Conservation (phyloP, 768 basidiomycete genomes). For the Holtermannia corniformis region DNA sequence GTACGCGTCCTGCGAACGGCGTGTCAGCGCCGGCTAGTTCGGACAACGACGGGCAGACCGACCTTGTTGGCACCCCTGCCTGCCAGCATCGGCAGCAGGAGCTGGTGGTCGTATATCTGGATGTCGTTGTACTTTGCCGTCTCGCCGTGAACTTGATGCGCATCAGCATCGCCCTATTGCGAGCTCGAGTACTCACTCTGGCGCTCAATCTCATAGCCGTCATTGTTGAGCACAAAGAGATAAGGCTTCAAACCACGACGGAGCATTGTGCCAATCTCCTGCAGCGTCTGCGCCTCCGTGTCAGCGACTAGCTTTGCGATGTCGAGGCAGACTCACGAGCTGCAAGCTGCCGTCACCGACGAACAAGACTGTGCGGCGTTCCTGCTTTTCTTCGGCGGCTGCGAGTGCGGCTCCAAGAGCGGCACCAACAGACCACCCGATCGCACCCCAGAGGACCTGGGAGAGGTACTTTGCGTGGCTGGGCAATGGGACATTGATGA, state of each 20-base stretch:
- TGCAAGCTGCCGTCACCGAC: conserved; percentile 48
- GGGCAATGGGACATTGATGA: conserved; percentile 70
- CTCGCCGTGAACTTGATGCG: conserved; percentile 36
- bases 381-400: conserved; percentile 53
- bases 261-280: conserved; percentile 69
- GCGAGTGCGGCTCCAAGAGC: conserved; percentile 73
- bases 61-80: conserved; percentile 28
- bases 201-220: conserved; percentile 74
- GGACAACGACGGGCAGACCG: conserved; percentile 17
- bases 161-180: neutral
- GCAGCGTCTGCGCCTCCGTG: conserved; percentile 51
- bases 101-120: conserved; percentile 53
- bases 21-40: conserved; percentile 21
- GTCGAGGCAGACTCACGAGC: conserved; percentile 19
- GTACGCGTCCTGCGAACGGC: conserved; percentile 28
- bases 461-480: conserved; percentile 49
- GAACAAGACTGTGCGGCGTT: conserved; percentile 66
- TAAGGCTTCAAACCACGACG: conserved; percentile 63
- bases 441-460: conserved; percentile 77
- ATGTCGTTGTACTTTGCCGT: conserved; percentile 69
- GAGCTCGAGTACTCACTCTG: conserved; percentile 42
- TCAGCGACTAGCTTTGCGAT: conserved; percentile 41
- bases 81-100: conserved; percentile 40
- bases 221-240: conserved; percentile 54
- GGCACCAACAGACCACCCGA: conserved; percentile 75